phyloP scores from a whole-genome alignment of 1,139 yeast species.

The Geotrichum candidum region DNA sequence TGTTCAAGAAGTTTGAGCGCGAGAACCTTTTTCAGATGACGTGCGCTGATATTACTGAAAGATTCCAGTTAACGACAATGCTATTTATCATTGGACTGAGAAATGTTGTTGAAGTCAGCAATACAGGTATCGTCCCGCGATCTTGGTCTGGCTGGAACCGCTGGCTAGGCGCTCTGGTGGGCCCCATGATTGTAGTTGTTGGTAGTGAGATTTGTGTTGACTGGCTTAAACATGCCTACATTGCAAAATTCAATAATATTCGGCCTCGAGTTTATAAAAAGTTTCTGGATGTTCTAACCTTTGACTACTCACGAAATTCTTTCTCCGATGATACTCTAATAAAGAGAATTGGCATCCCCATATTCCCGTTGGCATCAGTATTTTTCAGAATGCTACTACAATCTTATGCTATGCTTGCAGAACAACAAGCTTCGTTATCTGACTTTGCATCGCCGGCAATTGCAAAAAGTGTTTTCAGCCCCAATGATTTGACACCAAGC shows the following conservation, averaged over 20 bases:
- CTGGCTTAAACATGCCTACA: constrained; percentile 90
- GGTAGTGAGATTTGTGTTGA: constrained; percentile 87
- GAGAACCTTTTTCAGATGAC: constrained; percentile 87
- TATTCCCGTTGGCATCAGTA: constrained; percentile 67
- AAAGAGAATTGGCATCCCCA: constrained; percentile 72
- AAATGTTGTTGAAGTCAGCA: constrained; percentile 61
- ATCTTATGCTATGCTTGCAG: constrained; percentile 26
- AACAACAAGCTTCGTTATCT: not conserved
- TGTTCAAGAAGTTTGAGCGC: constrained; percentile 80
- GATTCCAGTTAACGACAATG: constrained; percentile 75
- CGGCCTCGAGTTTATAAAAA: constrained; percentile 67
- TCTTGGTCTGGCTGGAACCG: constrained; percentile 40
- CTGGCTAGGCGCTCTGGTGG: constrained; percentile 60
- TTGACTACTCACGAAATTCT: constrained; percentile 49
- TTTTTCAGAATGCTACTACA: constrained; percentile 63
- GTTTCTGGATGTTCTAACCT: constrained; percentile 56
- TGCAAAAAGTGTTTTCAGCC: not conserved
- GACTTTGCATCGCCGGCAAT: not conserved
- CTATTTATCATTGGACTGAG: constrained; percentile 69
- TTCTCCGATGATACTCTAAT: constrained; percentile 47
- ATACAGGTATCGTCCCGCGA: constrained; percentile 38
- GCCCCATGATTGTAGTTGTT: constrained; percentile 77
- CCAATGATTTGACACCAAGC: not conserved
- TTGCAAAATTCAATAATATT: constrained; percentile 75
- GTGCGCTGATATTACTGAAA: constrained; percentile 81